Evolutionary conservation across 768 basidiomycete genomes (phyloP), one percentile per base, ranked within the genome.

Genomic region (Panellus pusillus): DNA sequence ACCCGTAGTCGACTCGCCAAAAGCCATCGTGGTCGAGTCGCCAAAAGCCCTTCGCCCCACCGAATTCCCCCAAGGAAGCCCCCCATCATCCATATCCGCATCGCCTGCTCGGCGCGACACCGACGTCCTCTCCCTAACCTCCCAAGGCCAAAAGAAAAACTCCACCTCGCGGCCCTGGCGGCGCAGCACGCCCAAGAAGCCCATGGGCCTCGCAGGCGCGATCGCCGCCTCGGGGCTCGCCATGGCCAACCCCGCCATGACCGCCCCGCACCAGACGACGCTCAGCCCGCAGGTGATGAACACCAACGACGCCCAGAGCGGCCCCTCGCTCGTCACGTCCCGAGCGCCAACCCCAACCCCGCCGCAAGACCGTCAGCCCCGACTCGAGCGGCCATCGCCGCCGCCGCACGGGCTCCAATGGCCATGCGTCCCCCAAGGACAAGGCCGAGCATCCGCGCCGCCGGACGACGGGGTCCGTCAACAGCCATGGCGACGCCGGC

Each of bases 221-320:
- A 75, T 87, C 45, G 84, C 86, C 1, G 81, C 83, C 2, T 82
- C 83, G 15, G 83, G 86, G 15, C 70, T 86, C 28, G 79, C 84
- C 42, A 87, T 89, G 79, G 81, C 82, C 11, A 81, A 83, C 57
- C 72, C 82, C 0, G 73, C 73, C 1, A 66, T 83, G 50, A 74
- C 75, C 2, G 69, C 79, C 5, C 78, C 79, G 17, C 79, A 79
- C 14, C 73, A 75, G 43, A 69, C 75, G 13, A 74, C 74, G 35
- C 67, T 75, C 27, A 63, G 60, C 39, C 68, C 71, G 29, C 67
- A 68, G 36, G 58, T 65, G 38, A 54, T 56, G 55, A 57, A 61
- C 48, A 24, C 47, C 5, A 55, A 62, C 41, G 55, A 61, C 15
- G 47, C 53, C 37, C 50, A 11, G 44, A 63, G 46, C 18, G 51